Percentiles rank a stretch among this genome's conserved stretches.
Evolutionary conservation across 768 basidiomycete genomes (phyloP).

Genomic region (Trametes cubensis): DNA sequence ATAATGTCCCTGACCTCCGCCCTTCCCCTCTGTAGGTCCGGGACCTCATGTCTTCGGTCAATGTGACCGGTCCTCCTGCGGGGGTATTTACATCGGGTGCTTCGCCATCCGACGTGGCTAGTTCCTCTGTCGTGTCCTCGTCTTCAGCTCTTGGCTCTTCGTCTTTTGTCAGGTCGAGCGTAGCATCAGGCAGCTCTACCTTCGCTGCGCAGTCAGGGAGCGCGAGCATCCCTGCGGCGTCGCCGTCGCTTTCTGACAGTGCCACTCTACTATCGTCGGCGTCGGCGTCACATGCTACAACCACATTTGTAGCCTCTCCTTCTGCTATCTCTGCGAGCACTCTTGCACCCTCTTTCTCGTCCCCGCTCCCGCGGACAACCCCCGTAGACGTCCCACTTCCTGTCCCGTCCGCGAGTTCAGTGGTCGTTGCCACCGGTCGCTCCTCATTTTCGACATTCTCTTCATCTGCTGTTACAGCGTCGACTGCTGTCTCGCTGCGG

Average conservation of each 20-base stretch:
- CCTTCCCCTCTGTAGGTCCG: slow-evolving; percentile 15
- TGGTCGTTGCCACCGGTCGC: not conserved
- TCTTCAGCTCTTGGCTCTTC: not conserved
- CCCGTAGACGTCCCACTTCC: slow-evolving; percentile 1
- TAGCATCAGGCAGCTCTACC: not conserved
- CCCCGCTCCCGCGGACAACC: not conserved
- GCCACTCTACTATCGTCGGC: not conserved
- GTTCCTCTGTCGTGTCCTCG: not conserved
- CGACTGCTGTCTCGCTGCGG: not conserved
- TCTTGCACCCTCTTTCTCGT: not conserved
- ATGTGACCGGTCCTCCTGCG: slow-evolving; percentile 14
- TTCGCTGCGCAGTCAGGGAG: not conserved
- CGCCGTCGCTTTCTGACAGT: slow-evolving; percentile 1
- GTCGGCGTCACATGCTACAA: slow-evolving; percentile 2
- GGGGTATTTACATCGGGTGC: slow-evolving; percentile 15
- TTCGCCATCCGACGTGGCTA: slow-evolving; percentile 6
- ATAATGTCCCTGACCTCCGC: slow-evolving; percentile 14
- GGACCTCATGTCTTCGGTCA: slow-evolving; percentile 9
- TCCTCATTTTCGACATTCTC: not conserved
- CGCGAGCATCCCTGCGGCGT: not conserved
- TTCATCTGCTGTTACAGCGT: slow-evolving; percentile 1
- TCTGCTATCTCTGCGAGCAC: not conserved
- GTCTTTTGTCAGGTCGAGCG: slow-evolving; percentile 4
- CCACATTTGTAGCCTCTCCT: not conserved
- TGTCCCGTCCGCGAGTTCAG: not conserved